Conservation (phyloP, 1,284 basidiomycete genomes). For the Cryptococcus sp. region DNA sequence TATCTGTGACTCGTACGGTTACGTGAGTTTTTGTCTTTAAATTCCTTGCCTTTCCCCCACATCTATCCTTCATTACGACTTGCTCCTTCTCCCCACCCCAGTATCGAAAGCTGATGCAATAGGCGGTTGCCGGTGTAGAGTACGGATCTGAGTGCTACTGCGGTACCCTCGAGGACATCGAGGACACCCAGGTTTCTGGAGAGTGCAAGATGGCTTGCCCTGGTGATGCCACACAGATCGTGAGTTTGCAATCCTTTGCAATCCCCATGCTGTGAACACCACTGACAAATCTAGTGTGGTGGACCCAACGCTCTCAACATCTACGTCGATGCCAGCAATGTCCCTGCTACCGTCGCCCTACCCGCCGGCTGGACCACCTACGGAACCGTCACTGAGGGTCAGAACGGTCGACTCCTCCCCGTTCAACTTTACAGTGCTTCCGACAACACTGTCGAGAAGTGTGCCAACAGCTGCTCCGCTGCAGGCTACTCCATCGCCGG, state of each 20-base stretch:
- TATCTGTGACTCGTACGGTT: slow-evolving; percentile 11
- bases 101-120: too few relatives aligned
- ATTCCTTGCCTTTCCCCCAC: slow-evolving; percentile 15
- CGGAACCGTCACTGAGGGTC: slow-evolving; percentile 23
- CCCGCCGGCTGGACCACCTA: slow-evolving; percentile 22
- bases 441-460: slow-evolving; percentile 22
- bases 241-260: too few relatives aligned
- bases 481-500: slow-evolving; percentile 18
- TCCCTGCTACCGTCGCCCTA: slow-evolving; percentile 9
- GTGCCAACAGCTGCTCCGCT: slow-evolving; percentile 14
- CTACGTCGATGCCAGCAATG: slow-evolving; percentile 10
- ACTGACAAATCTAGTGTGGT: too few relatives aligned
- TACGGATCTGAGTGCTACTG: slow-evolving; percentile 23
- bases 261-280: too few relatives aligned
- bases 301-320: slow-evolving; percentile 22
- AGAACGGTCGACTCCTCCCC: slow-evolving; percentile 20
- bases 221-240: slow-evolving; percentile 16
- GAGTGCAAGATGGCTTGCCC: slow-evolving; percentile 25
- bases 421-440: slow-evolving; percentile 9
- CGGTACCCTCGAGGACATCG: slow-evolving; percentile 5
- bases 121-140: slow-evolving; percentile 8
- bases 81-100: too few relatives aligned
- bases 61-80: too few relatives aligned
- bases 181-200: slow-evolving; percentile 9
- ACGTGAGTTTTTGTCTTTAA: neutral